Evolutionary conservation across 495 filamentous ascomycete species (phyloP), one percentile per base, ranked within the genome.

Genomic region (Aspergillus campestris): DNA sequence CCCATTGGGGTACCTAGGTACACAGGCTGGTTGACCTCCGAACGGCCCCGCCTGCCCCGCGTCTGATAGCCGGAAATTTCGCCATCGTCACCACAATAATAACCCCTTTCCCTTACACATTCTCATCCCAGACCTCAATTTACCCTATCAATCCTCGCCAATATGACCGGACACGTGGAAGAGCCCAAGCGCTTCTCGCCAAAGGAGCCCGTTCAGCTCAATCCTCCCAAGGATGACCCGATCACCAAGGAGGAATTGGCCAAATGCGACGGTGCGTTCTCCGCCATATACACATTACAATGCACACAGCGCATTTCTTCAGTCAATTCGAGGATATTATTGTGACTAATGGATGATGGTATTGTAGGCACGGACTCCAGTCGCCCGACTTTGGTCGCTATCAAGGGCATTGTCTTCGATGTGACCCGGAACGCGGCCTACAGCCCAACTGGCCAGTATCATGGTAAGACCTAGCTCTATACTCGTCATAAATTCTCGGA

Each of bases 371-470:
- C 69, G 65, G 80, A 84, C 45, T 65, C 79, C 3, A 80, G 75
- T 40, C 78, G 71, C 46, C 87, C 88, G 29, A 89, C 82, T 18
- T 87, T 90, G 52, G 89, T 99, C 24, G 92, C 94, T 28, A 97
- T 99, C 68, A 97, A 95, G 70, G 89, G 91, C 47, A 84, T 79
- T 48, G 83, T 99, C 35, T 99, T 95, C 58, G 91, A 99, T 59
- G 92, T 99, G 40, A 86, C 75, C 40, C 84, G 79, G 14, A 97
- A 96, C 59, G 74, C 79, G 31, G 80, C 85, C 29, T 99, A 99
- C 58, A 76, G 78, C n/a, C 77, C 82, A n/a, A 78, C 78, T 6
- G 89, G 87, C 14, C 72, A 81, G 45, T 98, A 98, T 62, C 77
- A 86, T 51, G 86, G 92, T 96, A 71, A 45, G 76, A 60, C 28